Conservation (phyloP, 805 yeast species). For the Metschnikowia shivogae region DNA sequence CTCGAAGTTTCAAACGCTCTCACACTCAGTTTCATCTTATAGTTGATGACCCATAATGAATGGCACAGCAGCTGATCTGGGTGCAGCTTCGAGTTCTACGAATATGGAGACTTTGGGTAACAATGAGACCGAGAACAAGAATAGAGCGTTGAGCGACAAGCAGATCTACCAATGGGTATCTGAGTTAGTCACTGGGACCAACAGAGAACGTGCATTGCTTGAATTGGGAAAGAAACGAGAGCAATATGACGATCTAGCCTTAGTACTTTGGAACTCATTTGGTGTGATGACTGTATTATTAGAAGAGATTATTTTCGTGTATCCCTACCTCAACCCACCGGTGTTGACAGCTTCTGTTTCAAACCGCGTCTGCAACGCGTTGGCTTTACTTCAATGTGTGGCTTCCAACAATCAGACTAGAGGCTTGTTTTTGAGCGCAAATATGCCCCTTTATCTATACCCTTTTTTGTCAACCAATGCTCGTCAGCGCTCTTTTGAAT, state of each 20-base stretch:
- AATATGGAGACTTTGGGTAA: background rate
- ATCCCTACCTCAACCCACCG: conserved; percentile 87
- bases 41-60: conserved; percentile 3
- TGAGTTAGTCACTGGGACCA: conserved; percentile 85
- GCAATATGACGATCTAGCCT: conserved; percentile 88
- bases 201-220: conserved; percentile 86
- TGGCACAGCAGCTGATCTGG: conserved; percentile 5
- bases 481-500: conserved; percentile 89
- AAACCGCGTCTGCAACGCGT: conserved; percentile 91
- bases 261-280: conserved; percentile 91
- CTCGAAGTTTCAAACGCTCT: background rate
- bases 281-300: conserved; percentile 92
- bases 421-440: conserved; percentile 78
- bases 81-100: background rate
- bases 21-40: background rate
- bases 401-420: conserved; percentile 94
- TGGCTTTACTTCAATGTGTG: conserved; percentile 92
- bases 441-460: conserved; percentile 85
- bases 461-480: conserved; percentile 92
- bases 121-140: conserved; percentile 1
- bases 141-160: conserved; percentile 51
- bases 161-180: conserved; percentile 87
- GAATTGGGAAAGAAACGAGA: conserved; percentile 94
- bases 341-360: conserved; percentile 79
- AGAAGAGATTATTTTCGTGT: conserved; percentile 86